Evolutionary conservation across 495 filamentous ascomycete species (phyloP).

Genomic region (Jackrogersella minutella): DNA sequence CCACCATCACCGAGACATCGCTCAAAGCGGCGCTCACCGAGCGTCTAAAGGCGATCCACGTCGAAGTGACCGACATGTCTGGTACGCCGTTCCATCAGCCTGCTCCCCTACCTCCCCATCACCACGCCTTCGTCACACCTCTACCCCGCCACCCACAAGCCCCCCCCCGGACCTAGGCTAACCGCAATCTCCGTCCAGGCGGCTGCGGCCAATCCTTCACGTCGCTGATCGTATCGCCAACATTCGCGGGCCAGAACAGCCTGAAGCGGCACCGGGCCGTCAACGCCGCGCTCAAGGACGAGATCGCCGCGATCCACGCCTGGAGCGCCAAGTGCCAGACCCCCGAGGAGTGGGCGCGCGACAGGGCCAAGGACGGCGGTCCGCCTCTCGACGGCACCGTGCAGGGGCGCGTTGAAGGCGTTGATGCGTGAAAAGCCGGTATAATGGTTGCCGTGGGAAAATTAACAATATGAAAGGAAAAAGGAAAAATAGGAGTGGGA

Average conservation of each 20-base stretch:
- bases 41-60: constrained; percentile 79
- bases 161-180: not conserved
- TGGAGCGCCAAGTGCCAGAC: constrained; percentile 98
- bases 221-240: constrained; percentile 86
- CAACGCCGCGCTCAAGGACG: constrained; percentile 85
- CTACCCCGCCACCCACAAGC: not conserved
- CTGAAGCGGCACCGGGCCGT: constrained; percentile 90
- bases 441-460: not conserved
- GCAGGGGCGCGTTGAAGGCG: constrained; percentile 52
- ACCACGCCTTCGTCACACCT: not conserved
- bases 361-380: constrained; percentile 55
- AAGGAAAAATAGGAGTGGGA: not conserved
- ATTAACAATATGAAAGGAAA: not conserved
- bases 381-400: constrained; percentile 55
- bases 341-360: constrained; percentile 88
- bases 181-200: constrained; percentile 58
- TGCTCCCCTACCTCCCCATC: not conserved
- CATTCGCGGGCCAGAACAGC: constrained; percentile 86
- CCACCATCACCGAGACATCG: constrained; percentile 72
- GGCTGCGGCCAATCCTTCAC: constrained; percentile 97
- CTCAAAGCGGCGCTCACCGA: constrained; percentile 74
- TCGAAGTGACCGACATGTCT: constrained; percentile 92
- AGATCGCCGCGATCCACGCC: constrained; percentile 96
- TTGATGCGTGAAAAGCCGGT: constrained; percentile 41
- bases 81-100: constrained; percentile 75